A percentile compares a stretch with the other conserved stretches of the same genome.
Conservation (phyloP, 2,329 filamentous ascomycete genomes). For the Fusarium pseudonygamai region DNA sequence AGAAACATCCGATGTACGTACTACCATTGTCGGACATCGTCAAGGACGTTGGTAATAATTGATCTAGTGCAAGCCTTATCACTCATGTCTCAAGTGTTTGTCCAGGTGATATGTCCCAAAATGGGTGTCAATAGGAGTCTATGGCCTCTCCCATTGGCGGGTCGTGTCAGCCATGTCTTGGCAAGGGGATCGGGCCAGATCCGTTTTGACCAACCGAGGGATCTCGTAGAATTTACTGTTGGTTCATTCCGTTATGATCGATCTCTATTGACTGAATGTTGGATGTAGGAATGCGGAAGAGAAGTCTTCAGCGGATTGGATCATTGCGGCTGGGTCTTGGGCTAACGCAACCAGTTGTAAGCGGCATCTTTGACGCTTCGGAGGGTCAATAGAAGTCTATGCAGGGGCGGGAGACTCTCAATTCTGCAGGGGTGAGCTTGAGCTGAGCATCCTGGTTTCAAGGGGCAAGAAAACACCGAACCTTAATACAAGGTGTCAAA, state of each 20-base stretch:
- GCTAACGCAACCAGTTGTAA: background rate
- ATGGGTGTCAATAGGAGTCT: background rate
- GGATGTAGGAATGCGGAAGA: background rate
- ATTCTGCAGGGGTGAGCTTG: accelerated
- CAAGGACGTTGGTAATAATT: accelerated
- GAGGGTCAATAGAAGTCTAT: background rate
- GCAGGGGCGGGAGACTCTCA: accelerated
- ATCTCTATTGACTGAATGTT: accelerated
- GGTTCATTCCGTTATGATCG: accelerated
- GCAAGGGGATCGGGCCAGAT: background rate
- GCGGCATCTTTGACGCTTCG: background rate
- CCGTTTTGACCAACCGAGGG: accelerated
- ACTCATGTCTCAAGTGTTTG: background rate
- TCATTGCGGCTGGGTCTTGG: accelerated
- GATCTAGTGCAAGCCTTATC: background rate
- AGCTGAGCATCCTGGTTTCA: accelerated
- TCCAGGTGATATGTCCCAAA: background rate
- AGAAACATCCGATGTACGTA: background rate
- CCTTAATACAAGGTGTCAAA: no score
- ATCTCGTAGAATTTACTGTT: background rate
- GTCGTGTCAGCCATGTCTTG: background rate
- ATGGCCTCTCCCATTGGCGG: background rate
- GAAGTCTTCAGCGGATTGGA: background rate
- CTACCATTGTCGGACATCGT: background rate
- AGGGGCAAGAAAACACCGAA: no score